phyloP scores from a whole-genome alignment of 768 basidiomycete species.

The Boletus barrowsii region DNA sequence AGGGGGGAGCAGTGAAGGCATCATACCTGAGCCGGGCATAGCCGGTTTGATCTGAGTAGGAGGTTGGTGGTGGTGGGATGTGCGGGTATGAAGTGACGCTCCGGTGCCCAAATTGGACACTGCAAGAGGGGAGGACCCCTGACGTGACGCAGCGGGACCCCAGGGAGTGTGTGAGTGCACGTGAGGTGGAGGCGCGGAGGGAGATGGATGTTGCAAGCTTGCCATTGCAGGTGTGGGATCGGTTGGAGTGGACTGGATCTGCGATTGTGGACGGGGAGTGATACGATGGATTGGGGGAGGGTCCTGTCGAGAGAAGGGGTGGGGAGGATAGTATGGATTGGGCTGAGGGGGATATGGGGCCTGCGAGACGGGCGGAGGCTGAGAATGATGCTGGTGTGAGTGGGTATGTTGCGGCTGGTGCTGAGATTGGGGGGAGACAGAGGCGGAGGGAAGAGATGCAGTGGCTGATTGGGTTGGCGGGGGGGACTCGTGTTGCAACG shows the following conservation, averaged over 20 bases:
- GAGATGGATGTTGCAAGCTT: conserved; percentile 31
- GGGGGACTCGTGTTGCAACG: conserved; percentile 22
- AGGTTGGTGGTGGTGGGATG: conserved; percentile 27
- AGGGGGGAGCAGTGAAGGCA: background rate
- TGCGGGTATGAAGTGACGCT: conserved; percentile 25
- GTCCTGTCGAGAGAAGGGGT: conserved; percentile 17
- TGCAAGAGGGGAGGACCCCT: conserved; percentile 31
- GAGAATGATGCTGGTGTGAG: conserved; percentile 13
- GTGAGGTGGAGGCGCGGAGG: conserved; percentile 29
- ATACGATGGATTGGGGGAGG: conserved; percentile 25
- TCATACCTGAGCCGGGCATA: conserved; percentile 32
- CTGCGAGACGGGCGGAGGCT: conserved; percentile 14
- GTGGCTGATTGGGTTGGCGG: conserved; percentile 28
- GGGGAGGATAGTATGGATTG: conserved; percentile 16
- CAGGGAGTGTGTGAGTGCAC: conserved; percentile 31
- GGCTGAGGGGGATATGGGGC: conserved; percentile 25
- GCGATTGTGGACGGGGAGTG: conserved; percentile 33
- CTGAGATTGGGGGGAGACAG: conserved; percentile 33
- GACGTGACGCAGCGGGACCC: conserved; percentile 28
- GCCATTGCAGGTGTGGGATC: conserved; percentile 32
- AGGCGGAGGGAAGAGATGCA: conserved; percentile 24
- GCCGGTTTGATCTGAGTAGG: conserved; percentile 31
- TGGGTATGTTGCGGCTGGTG: conserved; percentile 29
- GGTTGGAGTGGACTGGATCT: conserved; percentile 26
- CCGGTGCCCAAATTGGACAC: conserved; percentile 25